Evolutionary conservation across 371 early-diverging fungal genomes (phyloP).

Genomic region (Zopfochytrium polystomum): DNA sequence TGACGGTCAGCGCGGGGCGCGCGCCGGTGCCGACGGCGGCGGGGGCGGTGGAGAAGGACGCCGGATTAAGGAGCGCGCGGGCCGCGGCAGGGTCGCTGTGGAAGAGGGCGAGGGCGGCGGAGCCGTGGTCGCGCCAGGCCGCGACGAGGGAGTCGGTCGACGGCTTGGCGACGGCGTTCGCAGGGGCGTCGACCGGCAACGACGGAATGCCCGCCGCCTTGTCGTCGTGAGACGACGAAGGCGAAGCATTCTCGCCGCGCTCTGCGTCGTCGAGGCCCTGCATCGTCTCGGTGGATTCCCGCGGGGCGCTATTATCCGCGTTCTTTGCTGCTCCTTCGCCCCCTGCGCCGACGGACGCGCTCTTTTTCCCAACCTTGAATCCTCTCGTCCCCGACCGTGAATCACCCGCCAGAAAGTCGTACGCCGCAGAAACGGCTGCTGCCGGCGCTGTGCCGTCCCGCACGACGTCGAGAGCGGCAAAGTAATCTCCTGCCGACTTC

Average conservation of each 20-base stretch:
- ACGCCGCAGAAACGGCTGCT: too few relatives aligned
- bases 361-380: too few relatives aligned
- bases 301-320: too few relatives aligned
- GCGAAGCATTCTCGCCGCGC: neutral
- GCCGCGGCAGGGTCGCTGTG: neutral
- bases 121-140: neutral
- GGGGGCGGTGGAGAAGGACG: neutral
- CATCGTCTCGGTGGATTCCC: too few relatives aligned
- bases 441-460: too few relatives aligned
- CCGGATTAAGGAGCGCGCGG: neutral
- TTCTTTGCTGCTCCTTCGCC: too few relatives aligned
- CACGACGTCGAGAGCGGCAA: slow-evolving; percentile 33
- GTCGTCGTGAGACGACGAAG: neutral
- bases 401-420: too few relatives aligned
- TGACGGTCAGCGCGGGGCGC: neutral
- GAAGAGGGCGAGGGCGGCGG: neutral
- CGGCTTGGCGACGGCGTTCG: neutral
- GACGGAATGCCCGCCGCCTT: neutral
- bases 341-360: too few relatives aligned
- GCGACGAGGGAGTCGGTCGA: neutral
- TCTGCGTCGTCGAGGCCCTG: neutral
- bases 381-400: too few relatives aligned
- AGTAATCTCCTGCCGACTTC: slow-evolving; percentile 19
- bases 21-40: neutral
- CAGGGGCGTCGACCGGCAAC: neutral